These are phyloP conservation scores for Primulina tabacum DNA, from an alignment of 257 asterid genomes.

Conservation along the genomic window DNA sequence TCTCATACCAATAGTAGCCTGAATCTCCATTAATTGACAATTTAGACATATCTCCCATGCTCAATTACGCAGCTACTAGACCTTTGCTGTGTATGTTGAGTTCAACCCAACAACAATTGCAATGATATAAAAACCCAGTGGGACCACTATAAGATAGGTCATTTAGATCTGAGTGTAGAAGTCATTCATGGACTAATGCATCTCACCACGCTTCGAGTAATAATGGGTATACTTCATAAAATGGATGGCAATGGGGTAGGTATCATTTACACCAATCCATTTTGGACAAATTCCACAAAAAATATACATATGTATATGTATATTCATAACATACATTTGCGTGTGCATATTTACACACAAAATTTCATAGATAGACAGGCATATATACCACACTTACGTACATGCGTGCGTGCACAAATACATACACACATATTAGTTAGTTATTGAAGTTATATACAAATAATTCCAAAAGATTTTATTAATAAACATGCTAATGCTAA, in stretches of 20 bases:
- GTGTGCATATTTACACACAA: background rate
- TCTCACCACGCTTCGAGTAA: background rate
- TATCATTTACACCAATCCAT: background rate
- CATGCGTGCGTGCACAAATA: background rate
- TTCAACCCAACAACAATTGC: constrained; percentile 9
- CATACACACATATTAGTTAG: too few species aligned
- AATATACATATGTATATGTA: too few species aligned
- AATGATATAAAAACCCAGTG: background rate
- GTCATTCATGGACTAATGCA: background rate
- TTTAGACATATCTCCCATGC: background rate
- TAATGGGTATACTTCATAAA: background rate
- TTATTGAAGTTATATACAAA: background rate
- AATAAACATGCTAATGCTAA: background rate
- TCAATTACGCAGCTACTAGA: constrained; percentile 5
- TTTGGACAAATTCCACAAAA: background rate
- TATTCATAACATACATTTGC: background rate
- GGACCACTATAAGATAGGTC: background rate
- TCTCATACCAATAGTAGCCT: background rate
- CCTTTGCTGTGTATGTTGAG: background rate
- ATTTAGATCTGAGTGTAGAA: background rate
- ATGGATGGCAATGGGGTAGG: background rate
- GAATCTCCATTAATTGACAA: background rate
- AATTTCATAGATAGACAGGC: background rate
- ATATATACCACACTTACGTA: background rate
- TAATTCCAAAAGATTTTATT: background rate